phyloP scores from a whole-genome alignment of 257 asterid species.

The Ocimum tenuiflorum region DNA sequence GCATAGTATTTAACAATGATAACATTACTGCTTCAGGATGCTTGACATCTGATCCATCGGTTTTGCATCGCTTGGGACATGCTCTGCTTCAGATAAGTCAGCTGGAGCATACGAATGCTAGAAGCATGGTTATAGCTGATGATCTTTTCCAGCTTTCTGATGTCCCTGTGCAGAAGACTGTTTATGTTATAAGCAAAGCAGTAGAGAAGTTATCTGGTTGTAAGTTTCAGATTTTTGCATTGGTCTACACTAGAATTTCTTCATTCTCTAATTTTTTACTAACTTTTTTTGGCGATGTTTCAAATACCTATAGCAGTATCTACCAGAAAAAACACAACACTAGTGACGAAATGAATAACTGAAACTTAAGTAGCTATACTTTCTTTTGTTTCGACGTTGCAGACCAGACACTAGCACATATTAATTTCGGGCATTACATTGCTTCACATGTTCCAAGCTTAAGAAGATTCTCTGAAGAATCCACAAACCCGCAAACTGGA shows the following conservation, averaged over 20 bases:
- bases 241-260: neutral
- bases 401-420: constrained; percentile 57
- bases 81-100: constrained; percentile 60
- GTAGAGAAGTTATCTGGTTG: constrained; percentile 51
- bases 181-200: constrained; percentile 52
- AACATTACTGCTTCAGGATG: constrained; percentile 51
- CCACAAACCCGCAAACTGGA: constrained; percentile 54
- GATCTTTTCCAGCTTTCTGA: constrained; percentile 90
- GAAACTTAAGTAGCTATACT: neutral
- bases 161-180: constrained; percentile 63
- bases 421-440: constrained; percentile 61
- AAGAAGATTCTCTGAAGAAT: constrained; percentile 45
- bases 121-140: constrained; percentile 75
- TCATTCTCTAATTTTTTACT: neutral
- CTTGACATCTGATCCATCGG: constrained; percentile 78
- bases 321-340: neutral
- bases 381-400: constrained; percentile 30
- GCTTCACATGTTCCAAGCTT: constrained; percentile 77
- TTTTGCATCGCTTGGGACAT: constrained; percentile 76
- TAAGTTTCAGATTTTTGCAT: constrained; percentile 17
- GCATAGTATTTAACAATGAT: too few species aligned
- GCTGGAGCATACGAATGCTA: constrained; percentile 52
- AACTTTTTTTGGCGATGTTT: too few species aligned
- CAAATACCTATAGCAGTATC: too few species aligned
- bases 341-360: neutral